Conservation (phyloP, 2,329 filamentous ascomycete genomes). For the Xylariomycetidae sp. region DNA sequence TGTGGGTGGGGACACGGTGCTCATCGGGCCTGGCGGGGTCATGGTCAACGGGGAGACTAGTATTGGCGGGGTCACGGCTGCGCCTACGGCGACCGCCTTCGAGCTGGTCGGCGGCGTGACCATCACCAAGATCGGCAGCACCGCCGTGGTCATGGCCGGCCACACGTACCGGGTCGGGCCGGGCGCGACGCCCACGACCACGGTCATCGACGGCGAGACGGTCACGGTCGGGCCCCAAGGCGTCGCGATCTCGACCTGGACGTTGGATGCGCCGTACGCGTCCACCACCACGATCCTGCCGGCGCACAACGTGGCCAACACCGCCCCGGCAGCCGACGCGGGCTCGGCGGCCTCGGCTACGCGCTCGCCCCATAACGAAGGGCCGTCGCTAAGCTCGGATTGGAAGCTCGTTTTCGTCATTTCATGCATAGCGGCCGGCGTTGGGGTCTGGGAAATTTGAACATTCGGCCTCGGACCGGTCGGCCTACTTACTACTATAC, state of each 20-base stretch:
- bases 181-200: conserved; percentile 35
- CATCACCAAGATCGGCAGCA: conserved; percentile 42
- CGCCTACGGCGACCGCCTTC: conserved; percentile 31
- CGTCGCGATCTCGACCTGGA: conserved; percentile 41
- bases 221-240: conserved; percentile 46
- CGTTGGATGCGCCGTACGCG: conserved; percentile 39
- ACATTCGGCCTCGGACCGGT: conserved; percentile 6
- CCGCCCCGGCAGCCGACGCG: conserved; percentile 12
- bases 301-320: conserved; percentile 19
- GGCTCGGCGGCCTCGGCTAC: conserved; percentile 12
- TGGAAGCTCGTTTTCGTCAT: conserved; percentile 10
- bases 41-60: conserved; percentile 34
- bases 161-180: conserved; percentile 47
- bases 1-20: conserved; percentile 45
- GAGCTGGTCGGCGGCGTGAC: conserved; percentile 48
- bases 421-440: conserved; percentile 34
- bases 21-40: conserved; percentile 41
- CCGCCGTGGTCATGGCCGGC: conserved; percentile 42
- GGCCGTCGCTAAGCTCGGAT: conserved; percentile 8
- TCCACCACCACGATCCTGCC: conserved; percentile 35
- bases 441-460: conserved; percentile 26
- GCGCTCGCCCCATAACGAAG: conserved; percentile 17
- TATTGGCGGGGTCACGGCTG: conserved; percentile 33
- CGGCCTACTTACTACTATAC: neutral
- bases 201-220: conserved; percentile 42